phyloP scores from a whole-genome alignment of 495 filamentous ascomycete species.

The Hypoxylon perforatum region DNA sequence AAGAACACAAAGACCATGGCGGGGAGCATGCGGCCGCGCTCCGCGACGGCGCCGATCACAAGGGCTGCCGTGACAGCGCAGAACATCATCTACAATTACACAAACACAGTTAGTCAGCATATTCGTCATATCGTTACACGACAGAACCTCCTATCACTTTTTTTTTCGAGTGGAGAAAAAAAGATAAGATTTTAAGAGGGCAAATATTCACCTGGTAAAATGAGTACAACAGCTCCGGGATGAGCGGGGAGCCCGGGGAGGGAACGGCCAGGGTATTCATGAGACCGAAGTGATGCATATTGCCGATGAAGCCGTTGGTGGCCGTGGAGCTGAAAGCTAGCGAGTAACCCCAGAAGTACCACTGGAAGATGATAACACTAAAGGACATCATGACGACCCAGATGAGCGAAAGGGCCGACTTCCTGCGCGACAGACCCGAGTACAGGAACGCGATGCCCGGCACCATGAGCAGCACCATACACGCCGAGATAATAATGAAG shows the following conservation, averaged over 20 bases:
- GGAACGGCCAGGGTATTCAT: slow-evolving; percentile 78
- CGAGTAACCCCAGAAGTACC: slow-evolving; percentile 99
- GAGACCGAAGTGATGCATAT: slow-evolving; percentile 87
- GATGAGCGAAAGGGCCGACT: slow-evolving; percentile 93
- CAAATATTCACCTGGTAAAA: slow-evolving; percentile 82
- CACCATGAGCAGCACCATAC: slow-evolving; percentile 96
- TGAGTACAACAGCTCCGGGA: slow-evolving; percentile 93
- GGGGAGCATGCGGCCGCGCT: slow-evolving; percentile 93
- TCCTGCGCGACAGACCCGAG: slow-evolving; percentile 93
- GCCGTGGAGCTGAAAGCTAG: slow-evolving; percentile 87
- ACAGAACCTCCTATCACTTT: not conserved
- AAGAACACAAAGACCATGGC: slow-evolving; percentile 94
- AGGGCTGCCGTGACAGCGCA: slow-evolving; percentile 92
- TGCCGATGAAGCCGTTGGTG: slow-evolving; percentile 83
- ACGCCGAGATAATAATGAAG: slow-evolving; percentile 91
- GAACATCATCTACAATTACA: slow-evolving; percentile 89
- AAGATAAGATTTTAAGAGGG: slow-evolving; percentile 68
- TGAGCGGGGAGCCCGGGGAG: slow-evolving; percentile 80
- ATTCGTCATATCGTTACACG: slow-evolving; percentile 5
- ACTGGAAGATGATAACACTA: slow-evolving; percentile 92
- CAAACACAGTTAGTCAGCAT: slow-evolving; percentile 13
- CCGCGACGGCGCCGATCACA: slow-evolving; percentile 89
- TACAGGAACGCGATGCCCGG: slow-evolving; percentile 98
- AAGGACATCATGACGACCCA: slow-evolving; percentile 96
- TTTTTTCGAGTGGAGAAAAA: too few relatives aligned